Conservation (phyloP, 1,284 basidiomycete species). For the Hymenochaete sp. region DNA sequence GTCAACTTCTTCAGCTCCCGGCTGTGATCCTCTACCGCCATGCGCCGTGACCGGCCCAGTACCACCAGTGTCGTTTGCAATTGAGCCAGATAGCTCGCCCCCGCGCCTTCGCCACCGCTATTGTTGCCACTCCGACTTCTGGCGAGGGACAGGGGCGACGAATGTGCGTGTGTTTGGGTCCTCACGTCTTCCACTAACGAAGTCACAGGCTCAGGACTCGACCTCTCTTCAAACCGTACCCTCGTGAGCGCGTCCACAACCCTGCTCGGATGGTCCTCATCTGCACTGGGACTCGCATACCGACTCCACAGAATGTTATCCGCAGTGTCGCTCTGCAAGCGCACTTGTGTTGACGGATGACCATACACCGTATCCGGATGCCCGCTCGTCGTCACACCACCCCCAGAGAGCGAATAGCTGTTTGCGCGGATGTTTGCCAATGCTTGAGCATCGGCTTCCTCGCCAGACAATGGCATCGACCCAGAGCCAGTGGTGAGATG, state of each 20-base stretch:
- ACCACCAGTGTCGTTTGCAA: slow-evolving; percentile 41
- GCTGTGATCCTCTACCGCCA: slow-evolving; percentile 56
- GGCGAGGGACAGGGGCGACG: no score
- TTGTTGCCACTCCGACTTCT: no score
- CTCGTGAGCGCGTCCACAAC: slow-evolving; percentile 35
- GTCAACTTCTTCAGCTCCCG: slow-evolving; percentile 58
- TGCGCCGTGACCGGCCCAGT: slow-evolving; percentile 59
- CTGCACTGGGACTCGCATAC: slow-evolving; percentile 12
- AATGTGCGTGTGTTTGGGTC: no score
- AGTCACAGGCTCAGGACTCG: slow-evolving; percentile 47
- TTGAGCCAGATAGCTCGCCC: slow-evolving; percentile 23
- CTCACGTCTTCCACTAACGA: slow-evolving; percentile 32
- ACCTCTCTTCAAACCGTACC: slow-evolving; percentile 46
- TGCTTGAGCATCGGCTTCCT: slow-evolving; percentile 25
- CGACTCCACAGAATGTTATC: slow-evolving; percentile 21
- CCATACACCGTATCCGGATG: slow-evolving; percentile 42
- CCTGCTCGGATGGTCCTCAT: slow-evolving; percentile 25
- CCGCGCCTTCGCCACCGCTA: no score
- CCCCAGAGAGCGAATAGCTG: no score
- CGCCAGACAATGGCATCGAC: no score
- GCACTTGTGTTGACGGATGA: slow-evolving; percentile 32
- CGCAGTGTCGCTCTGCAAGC: slow-evolving; percentile 32
- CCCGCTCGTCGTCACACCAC: no score
- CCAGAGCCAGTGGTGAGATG: slow-evolving; percentile 18
- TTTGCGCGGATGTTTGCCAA: slow-evolving; percentile 28